phyloP scores from a whole-genome alignment of 1,284 basidiomycete species.

The Apiotrichum montevideense region DNA sequence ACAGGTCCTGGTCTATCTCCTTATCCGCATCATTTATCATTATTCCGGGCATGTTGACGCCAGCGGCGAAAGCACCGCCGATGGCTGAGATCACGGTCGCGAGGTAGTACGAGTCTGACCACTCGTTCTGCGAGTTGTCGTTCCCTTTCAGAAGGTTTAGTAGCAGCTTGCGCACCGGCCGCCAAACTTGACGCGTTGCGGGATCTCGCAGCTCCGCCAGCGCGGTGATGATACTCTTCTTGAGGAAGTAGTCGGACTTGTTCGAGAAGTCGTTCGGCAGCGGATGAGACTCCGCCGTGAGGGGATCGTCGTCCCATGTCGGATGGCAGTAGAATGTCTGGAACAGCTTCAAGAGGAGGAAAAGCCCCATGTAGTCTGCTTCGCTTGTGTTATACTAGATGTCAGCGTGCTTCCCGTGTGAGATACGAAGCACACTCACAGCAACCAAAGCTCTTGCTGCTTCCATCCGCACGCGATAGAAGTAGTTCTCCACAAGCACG shows the following conservation, averaged over 20 bases:
- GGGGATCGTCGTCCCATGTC: conserved; percentile 72
- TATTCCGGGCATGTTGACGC: conserved; percentile 17
- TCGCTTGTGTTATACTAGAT: conserved; percentile 35
- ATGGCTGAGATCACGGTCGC: conserved; percentile 79
- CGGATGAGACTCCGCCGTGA: conserved; percentile 76
- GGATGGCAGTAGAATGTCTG: conserved; percentile 82
- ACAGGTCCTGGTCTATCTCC: conserved; percentile 46
- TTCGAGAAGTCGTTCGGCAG: conserved; percentile 91
- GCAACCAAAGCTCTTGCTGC: conserved; percentile 79
- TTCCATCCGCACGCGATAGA: conserved; percentile 93
- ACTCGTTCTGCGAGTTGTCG: conserved; percentile 89
- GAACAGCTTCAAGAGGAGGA: conserved; percentile 94
- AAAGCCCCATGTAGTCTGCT: conserved; percentile 64
- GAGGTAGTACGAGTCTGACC: conserved; percentile 85
- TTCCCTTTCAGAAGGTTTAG: conserved; percentile 88
- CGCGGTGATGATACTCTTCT: conserved; percentile 53
- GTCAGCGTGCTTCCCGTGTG: neutral
- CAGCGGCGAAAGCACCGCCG: conserved; percentile 49
- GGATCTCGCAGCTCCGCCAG: conserved; percentile 36
- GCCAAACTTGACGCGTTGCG: conserved; percentile 52
- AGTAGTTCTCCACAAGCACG: conserved; percentile 91
- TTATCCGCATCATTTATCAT: conserved; percentile 12
- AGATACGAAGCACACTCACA: conserved; percentile 52
- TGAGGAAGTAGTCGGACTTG: conserved; percentile 86
- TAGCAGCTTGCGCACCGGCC: conserved; percentile 81